A percentile compares a stretch with the other conserved stretches of the same genome.
Evolutionary conservation across 2,329 filamentous ascomycete genomes (phyloP).

Genomic region (Reticulascus tulasneorum): DNA sequence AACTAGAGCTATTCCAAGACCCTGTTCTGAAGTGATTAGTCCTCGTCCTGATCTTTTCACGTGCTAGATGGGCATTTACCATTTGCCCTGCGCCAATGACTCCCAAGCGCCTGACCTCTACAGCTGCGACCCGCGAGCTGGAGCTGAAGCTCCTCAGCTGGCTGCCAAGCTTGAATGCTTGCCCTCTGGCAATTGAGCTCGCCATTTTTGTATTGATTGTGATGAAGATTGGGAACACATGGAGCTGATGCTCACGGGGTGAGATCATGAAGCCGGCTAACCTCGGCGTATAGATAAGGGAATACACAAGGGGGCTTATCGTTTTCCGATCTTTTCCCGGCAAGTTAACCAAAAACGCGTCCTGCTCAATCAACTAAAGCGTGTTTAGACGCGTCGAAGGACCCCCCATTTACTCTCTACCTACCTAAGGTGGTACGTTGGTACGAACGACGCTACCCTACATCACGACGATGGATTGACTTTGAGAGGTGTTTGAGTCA

Average conservation of each 20-base stretch:
- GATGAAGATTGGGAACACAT: too few relatives aligned
- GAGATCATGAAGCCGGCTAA: too few relatives aligned
- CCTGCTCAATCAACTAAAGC: too few relatives aligned
- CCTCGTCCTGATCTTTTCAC: conserved; percentile 22
- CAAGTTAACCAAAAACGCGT: too few relatives aligned
- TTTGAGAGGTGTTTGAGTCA: conserved; percentile 1
- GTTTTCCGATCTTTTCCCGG: too few relatives aligned
- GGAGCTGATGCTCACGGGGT: too few relatives aligned
- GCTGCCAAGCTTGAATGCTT: conserved; percentile 21
- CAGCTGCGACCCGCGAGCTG: conserved; percentile 53
- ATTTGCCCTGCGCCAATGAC: conserved; percentile 96
- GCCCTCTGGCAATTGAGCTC: conserved; percentile 11
- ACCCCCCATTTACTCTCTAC: too few relatives aligned
- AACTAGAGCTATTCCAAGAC: conserved; percentile 91
- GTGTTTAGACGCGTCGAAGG: too few relatives aligned
- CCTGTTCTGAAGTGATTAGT: conserved; percentile 48
- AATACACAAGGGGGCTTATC: too few relatives aligned
- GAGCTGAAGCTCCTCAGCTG: conserved; percentile 65
- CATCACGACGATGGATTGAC: too few relatives aligned
- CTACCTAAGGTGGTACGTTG: too few relatives aligned
- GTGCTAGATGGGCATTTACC: conserved; percentile 53
- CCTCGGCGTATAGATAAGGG: too few relatives aligned
- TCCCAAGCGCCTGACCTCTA: conserved; percentile 80
- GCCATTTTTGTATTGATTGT: conserved; percentile 8
- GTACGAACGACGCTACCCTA: background rate